phyloP scores from a whole-genome alignment of 2,329 filamentous ascomycete genomes.

The Alternaria tenuissima region DNA sequence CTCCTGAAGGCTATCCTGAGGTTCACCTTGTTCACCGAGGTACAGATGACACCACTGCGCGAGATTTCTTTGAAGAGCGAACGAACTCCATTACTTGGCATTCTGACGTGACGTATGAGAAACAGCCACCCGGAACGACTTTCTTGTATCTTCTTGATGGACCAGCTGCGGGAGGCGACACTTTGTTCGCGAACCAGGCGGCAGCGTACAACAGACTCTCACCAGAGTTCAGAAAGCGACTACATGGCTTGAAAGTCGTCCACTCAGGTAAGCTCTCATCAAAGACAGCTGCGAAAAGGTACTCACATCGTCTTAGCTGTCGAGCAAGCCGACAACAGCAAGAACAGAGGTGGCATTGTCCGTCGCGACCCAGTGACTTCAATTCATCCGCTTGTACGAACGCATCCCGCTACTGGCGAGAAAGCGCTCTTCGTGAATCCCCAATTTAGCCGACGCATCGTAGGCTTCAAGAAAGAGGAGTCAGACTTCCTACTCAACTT shows the following conservation, averaged over 20 bases:
- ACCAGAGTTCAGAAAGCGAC: constrained; percentile 77
- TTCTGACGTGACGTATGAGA: constrained; percentile 86
- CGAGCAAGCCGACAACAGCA: constrained; percentile 78
- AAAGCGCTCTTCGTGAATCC: constrained; percentile 86
- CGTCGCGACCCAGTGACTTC: constrained; percentile 78
- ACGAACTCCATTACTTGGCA: constrained; percentile 90
- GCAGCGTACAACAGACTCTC: constrained; percentile 84
- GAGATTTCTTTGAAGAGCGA: constrained; percentile 71
- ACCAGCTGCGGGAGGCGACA: constrained; percentile 82
- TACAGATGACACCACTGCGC: constrained; percentile 67
- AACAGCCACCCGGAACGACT: constrained; percentile 87
- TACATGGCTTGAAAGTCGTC: constrained; percentile 81
- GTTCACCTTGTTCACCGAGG: constrained; percentile 81
- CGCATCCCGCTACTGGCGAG: constrained; percentile 81
- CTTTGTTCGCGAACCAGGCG: constrained; percentile 79
- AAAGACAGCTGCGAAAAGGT: neutral
- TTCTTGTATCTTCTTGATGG: constrained; percentile 89
- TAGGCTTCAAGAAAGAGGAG: constrained; percentile 87
- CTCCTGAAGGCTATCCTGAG: constrained; percentile 75
- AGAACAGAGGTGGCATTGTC: constrained; percentile 72
- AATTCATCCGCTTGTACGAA: constrained; percentile 80
- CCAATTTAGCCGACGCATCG: constrained; percentile 82
- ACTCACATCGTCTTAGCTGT: constrained; percentile 46
- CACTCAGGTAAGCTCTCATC: constrained; percentile 70
- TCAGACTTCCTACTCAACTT: constrained; percentile 80